phyloP scores from a whole-genome alignment of 1,284 basidiomycete species.

The Rhodotorula sp. region DNA sequence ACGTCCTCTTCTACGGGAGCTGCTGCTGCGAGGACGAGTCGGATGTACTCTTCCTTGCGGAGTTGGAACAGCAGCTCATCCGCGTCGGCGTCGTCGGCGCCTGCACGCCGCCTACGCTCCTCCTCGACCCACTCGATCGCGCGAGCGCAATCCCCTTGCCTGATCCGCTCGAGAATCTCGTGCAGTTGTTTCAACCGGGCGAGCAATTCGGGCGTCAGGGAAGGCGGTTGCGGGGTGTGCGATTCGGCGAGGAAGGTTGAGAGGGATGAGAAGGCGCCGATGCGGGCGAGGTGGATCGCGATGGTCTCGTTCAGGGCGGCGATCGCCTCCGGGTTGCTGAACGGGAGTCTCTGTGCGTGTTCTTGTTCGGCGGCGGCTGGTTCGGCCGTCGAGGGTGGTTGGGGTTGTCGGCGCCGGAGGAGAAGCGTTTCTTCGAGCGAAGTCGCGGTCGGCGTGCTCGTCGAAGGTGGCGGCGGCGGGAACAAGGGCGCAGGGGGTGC shows the following conservation, averaged over 20 bases:
- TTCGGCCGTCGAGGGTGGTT: too few relatives aligned
- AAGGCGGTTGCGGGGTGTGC: conserved; percentile 43
- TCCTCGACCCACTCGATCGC: conserved; percentile 65
- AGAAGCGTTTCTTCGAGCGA: background rate
- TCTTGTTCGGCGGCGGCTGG: conserved; percentile 37
- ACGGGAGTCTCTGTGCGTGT: conserved; percentile 53
- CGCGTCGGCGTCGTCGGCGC: background rate
- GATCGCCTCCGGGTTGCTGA: conserved; percentile 61
- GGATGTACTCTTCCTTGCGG: conserved; percentile 28
- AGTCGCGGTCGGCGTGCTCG: background rate
- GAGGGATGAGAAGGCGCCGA: conserved; percentile 72
- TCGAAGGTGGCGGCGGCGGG: conserved; percentile 10
- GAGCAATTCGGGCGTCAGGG: conserved; percentile 47
- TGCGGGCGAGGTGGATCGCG: conserved; percentile 71
- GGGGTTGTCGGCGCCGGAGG: background rate
- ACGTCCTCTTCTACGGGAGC: background rate
- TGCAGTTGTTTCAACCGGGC: conserved; percentile 59
- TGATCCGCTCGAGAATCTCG: conserved; percentile 66
- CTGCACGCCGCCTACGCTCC: background rate
- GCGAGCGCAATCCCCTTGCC: conserved; percentile 63
- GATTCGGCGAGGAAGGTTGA: conserved; percentile 60
- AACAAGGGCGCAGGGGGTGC: conserved; percentile 52
- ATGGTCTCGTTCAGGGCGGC: conserved; percentile 69
- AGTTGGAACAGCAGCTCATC: conserved; percentile 29
- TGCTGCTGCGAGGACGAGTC: conserved; percentile 4